Conservation (phyloP, 352 stramenopile genomes). For the Phytophthora syringae region DNA sequence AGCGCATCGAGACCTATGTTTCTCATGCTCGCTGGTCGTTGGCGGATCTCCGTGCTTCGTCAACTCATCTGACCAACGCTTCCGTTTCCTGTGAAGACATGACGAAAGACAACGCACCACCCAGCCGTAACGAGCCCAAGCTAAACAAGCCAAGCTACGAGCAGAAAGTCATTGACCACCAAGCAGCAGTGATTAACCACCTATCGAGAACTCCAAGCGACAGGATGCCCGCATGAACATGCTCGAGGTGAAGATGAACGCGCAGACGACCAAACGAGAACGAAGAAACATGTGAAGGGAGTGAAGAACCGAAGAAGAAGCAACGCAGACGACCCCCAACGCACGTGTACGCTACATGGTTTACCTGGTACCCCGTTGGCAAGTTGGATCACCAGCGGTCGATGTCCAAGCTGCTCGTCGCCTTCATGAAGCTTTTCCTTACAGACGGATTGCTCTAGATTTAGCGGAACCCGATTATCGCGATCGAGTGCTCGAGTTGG, state of each 20-base stretch:
- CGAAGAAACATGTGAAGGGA: too few species aligned
- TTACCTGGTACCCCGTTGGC: too few species aligned
- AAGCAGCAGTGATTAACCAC: not conserved
- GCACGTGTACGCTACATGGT: not conserved
- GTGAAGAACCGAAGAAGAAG: not conserved
- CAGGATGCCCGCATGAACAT: not conserved
- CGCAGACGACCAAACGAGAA: too few species aligned
- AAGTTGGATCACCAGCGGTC: too few species aligned
- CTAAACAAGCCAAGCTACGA: not conserved
- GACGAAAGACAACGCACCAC: not conserved
- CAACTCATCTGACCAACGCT: not conserved
- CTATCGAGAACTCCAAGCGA: not conserved
- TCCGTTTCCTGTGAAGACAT: not conserved
- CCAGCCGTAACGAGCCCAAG: not conserved
- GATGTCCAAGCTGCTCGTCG: not conserved
- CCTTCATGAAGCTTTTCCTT: not conserved
- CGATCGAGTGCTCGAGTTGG: not conserved
- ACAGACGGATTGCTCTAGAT: not conserved
- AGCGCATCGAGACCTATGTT: not conserved
- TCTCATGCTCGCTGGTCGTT: not conserved
- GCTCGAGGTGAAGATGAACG: not conserved
- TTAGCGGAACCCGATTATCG: not conserved
- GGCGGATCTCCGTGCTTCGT: slow-evolving; percentile 11
- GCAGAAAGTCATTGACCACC: not conserved
- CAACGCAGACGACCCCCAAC: not conserved